These are phyloP conservation scores for Alternaria solani DNA, from an alignment of 2,329 filamentous ascomycete species.

Conservation along the genomic window DNA sequence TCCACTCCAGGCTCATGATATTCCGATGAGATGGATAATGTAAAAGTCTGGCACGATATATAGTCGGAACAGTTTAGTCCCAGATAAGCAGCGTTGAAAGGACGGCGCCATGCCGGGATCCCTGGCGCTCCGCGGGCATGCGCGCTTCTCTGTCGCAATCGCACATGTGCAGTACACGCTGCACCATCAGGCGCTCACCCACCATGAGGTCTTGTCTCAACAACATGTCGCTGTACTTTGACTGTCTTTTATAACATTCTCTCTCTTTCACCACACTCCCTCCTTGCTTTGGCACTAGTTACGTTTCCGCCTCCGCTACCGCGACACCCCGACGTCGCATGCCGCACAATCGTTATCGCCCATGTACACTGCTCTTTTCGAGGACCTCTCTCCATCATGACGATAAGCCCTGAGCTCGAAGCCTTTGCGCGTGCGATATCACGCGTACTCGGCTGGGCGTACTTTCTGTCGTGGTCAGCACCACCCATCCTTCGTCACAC, in stretches of 20 bases:
- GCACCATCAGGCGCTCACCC: slow-evolving; percentile 27
- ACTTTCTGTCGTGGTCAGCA: slow-evolving; percentile 47
- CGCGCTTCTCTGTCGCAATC: slow-evolving; percentile 14
- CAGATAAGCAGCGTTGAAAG: neutral
- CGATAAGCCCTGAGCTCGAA: slow-evolving; percentile 25
- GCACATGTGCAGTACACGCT: slow-evolving; percentile 21
- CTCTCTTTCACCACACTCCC: slow-evolving; percentile 1
- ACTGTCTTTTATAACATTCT: slow-evolving; percentile 3
- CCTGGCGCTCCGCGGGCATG: slow-evolving; percentile 11
- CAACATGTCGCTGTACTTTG: neutral
- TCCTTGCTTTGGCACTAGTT: neutral
- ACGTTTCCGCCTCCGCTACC: neutral
- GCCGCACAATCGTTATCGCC: slow-evolving; percentile 7
- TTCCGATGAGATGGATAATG: neutral
- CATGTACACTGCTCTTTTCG: slow-evolving; percentile 5
- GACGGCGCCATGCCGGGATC: slow-evolving; percentile 7
- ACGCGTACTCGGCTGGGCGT: slow-evolving; percentile 48
- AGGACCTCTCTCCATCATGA: neutral
- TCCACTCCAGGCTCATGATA: neutral
- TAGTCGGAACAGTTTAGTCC: neutral
- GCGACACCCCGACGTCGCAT: neutral
- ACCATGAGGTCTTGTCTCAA: slow-evolving; percentile 20
- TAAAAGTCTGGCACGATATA: neutral
- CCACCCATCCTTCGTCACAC: neutral
- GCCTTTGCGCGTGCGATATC: slow-evolving; percentile 46